A percentile compares a stretch with the other conserved stretches of the same genome.
Conservation (phyloP, 768 basidiomycete genomes). For the Hemileccinum impolitum region DNA sequence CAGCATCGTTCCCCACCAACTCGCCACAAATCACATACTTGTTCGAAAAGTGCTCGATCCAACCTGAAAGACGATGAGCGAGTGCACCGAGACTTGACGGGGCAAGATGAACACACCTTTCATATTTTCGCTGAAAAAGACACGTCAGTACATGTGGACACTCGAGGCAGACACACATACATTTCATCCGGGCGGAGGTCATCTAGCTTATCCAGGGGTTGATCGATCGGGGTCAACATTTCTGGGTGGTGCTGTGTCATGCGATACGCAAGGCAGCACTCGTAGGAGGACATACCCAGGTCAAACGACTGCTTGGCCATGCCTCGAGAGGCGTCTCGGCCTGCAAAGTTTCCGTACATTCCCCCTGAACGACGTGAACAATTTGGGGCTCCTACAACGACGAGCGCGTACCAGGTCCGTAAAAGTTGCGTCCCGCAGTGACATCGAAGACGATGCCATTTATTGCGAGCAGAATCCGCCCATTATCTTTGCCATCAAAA, state of each 20-base stretch:
- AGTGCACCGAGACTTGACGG: neutral
- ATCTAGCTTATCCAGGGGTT: constrained; percentile 78
- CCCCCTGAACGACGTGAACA: constrained; percentile 54
- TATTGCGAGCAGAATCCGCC: constrained; percentile 83
- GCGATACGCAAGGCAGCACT: neutral
- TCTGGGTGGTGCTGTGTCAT: constrained; percentile 41
- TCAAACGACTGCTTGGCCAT: constrained; percentile 99
- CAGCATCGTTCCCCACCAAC: constrained; percentile 75
- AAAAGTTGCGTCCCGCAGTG: constrained; percentile 83
- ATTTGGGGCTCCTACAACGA: neutral
- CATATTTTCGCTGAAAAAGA: constrained; percentile 78
- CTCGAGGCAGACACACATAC: constrained; percentile 43
- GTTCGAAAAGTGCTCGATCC: constrained; percentile 91
- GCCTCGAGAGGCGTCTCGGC: constrained; percentile 90
- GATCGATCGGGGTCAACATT: constrained; percentile 86
- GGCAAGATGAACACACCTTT: constrained; percentile 44
- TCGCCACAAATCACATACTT: constrained; percentile 91
- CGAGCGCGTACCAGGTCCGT: constrained; percentile 77
- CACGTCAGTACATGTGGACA: neutral
- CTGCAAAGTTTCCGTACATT: constrained; percentile 97
- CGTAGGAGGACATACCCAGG: constrained; percentile 49
- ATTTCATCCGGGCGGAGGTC: constrained; percentile 81
- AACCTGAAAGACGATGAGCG: constrained; percentile 49
- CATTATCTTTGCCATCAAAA: constrained; percentile 61
- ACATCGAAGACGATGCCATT: constrained; percentile 91